Base-by-base conservation (phyloP, 108 stramenopile species). In the Poteriospumella lacustris region DNA sequence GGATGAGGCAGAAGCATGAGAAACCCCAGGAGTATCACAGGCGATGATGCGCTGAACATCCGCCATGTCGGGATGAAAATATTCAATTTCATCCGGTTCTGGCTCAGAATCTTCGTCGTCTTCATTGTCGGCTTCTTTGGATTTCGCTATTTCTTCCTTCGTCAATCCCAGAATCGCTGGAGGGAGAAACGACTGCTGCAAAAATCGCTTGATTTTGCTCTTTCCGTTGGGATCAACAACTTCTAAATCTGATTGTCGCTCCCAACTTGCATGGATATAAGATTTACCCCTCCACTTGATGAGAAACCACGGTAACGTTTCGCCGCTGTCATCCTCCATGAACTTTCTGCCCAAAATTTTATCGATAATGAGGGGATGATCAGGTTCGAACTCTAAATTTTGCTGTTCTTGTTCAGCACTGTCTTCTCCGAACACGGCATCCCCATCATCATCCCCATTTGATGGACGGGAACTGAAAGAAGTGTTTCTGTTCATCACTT, bases 101-200 rank as follows among this genome's bases (percentile, higher is more conserved):
- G 64, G 64, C 12, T 33, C 31, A 67, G 64, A 31, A 31, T 9
- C 12, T 9, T 67, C 64, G 19, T 33, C 64, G 5, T 73, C 70
- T 15, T 42, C 41, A 73, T 73, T 56, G 47, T 19, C 41, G 38
- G 89, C 78, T 72, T 92, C 92, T 58, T 95, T 95, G 56, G 96
- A 85, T 42, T 94, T 90, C 68, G 90, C 89, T 2, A 92, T 94
- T 9, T 44, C 42, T 42, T 56, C 28, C 3, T 81, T 97, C 96
- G 75, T 97, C 96, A 0, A 26, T 73, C 26, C 43, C 26, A 26
- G 26, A 15, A 15, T 9, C 19, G 47, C 9, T 52, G 47, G 47
- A 52, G 47, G 47, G 12, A 15, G 12, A 15, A 19, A 19, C 12
- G 15, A 15, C 31, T 38, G 12, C 19, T 38, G 40, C 64, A 67